Percentiles rank a stretch among this genome's conserved stretches.
phyloP scores from a whole-genome alignment of 768 basidiomycete species.

The Lactifluus echinatus region DNA sequence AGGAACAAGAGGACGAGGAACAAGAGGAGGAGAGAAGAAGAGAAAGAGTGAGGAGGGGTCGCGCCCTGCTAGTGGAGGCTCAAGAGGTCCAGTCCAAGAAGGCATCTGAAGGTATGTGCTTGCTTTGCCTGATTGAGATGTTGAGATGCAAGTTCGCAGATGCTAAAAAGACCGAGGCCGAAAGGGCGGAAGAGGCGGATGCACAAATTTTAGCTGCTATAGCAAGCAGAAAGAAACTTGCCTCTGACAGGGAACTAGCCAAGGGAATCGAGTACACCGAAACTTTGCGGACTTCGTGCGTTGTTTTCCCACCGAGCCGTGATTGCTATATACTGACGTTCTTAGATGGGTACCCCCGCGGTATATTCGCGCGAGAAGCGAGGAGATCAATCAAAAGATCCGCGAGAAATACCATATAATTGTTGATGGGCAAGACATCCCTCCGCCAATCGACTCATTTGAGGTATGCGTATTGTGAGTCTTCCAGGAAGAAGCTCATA shows the following conservation, averaged over 20 bases:
- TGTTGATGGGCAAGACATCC: slow-evolving; percentile 88
- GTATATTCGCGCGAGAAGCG: slow-evolving; percentile 64
- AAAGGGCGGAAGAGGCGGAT: slow-evolving; percentile 83
- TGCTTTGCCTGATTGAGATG: not conserved
- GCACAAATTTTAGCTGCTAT: slow-evolving; percentile 89
- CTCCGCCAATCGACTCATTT: slow-evolving; percentile 89
- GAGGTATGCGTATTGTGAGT: slow-evolving; percentile 35
- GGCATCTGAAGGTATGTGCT: slow-evolving; percentile 62
- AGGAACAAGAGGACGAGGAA: slow-evolving; percentile 59
- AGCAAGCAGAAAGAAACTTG: slow-evolving; percentile 81
- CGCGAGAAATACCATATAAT: slow-evolving; percentile 92
- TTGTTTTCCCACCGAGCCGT: slow-evolving; percentile 15
- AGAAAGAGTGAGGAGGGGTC: slow-evolving; percentile 73
- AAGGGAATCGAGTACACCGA: slow-evolving; percentile 90
- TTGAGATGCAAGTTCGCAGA: slow-evolving; percentile 35
- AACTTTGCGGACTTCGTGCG: slow-evolving; percentile 71
- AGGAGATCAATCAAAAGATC: slow-evolving; percentile 61
- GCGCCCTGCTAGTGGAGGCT: slow-evolving; percentile 85
- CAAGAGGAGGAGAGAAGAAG: slow-evolving; percentile 68
- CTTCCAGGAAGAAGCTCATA: slow-evolving; percentile 11
- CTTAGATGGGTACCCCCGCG: slow-evolving; percentile 81
- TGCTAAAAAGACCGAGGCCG: slow-evolving; percentile 77
- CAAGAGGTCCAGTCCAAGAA: slow-evolving; percentile 88
- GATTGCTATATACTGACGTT: not conserved
- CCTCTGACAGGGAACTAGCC: slow-evolving; percentile 87